Evolutionary conservation across 2,329 filamentous ascomycete species (phyloP), one percentile per base, ranked within the genome.

Genomic region (Raffaelea ambrosiae): DNA sequence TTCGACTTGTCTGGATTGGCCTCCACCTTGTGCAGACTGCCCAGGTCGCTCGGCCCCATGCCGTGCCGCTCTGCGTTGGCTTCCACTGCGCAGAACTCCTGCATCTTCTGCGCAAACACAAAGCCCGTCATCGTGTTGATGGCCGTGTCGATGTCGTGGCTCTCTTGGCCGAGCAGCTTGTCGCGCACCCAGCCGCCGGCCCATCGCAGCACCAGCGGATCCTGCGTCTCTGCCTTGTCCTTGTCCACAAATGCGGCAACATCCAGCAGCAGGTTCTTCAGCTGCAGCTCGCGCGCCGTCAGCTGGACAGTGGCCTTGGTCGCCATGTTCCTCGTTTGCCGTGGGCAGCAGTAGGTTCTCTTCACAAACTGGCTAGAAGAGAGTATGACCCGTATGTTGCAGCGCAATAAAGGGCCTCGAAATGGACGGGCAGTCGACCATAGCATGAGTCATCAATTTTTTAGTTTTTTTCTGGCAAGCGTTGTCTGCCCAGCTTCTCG

Each of bases 1-100:
- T 97, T 97, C 19, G 89, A 95, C 68, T 95, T 96, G 59, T 96
- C 89, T 1, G 90, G 91, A 62, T 97, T 97, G 49, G 84, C 84
- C 46, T 85, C 84, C 55, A 96, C 91, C 64, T 88, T 94, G 72
- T 96, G 85, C 29, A 96, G 73, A 53, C 79, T 84, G 44, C 85
- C 83, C 46, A 93, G 72, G 48, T 83, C 82, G 46, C 76, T 74
- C 18, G 66, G 61, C 26, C 63, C 62, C 43, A 83, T 72, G 10
- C 65, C 67, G 57, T 90, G 84, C 58, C 80, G 82, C 45, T 76
- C 69, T 3, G 77, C 66, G 50, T 82, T 80, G 4, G 74, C 75
- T 0, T 77, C 70, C 22, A 72, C 66, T 44, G 77, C 75, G 59
- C 88, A 83, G 59, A 86, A 86, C 54, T 82, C 74, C 53, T 79